A percentile compares a stretch with the other conserved stretches of the same genome.
phyloP scores from a whole-genome alignment of 441 rosid species.

The Eruca vesicaria region DNA sequence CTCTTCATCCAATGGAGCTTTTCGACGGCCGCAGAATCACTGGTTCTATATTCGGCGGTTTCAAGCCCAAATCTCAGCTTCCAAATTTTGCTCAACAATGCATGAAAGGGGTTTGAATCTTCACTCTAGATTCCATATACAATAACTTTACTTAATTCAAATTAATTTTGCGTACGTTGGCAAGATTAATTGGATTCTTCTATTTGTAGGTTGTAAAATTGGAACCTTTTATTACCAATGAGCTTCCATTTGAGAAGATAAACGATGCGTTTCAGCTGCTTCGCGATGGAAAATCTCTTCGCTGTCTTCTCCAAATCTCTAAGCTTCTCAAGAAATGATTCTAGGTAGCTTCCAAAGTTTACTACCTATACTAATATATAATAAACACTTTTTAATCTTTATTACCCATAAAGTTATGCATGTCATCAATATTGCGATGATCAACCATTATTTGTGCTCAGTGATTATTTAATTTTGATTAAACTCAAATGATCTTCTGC shows the following conservation, averaged over 20 bases:
- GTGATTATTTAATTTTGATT: neutral
- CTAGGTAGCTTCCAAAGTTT: neutral
- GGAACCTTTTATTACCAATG: constrained; percentile 54
- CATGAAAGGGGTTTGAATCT: constrained; percentile 29
- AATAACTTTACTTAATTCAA: neutral
- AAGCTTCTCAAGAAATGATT: constrained; percentile 33
- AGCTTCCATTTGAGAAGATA: constrained; percentile 50
- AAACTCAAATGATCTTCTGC: neutral
- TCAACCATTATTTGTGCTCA: constrained; percentile 4
- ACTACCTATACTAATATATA: neutral
- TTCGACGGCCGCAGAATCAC: constrained; percentile 32
- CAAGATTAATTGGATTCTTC: neutral
- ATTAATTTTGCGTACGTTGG: neutral
- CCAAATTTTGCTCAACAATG: constrained; percentile 30
- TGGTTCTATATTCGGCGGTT: constrained; percentile 32
- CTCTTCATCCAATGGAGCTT: constrained; percentile 39
- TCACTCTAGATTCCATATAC: neutral
- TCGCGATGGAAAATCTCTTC: constrained; percentile 48
- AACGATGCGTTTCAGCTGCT: constrained; percentile 58
- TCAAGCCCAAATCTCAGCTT: constrained; percentile 32
- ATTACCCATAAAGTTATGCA: neutral
- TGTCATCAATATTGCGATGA: neutral
- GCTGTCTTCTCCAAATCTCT: constrained; percentile 37
- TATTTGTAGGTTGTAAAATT: constrained; percentile 44
- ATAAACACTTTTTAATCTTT: neutral